Evolutionary conservation across 2,329 filamentous ascomycete species (phyloP).

Genomic region (Bipolaris sorokiniana): DNA sequence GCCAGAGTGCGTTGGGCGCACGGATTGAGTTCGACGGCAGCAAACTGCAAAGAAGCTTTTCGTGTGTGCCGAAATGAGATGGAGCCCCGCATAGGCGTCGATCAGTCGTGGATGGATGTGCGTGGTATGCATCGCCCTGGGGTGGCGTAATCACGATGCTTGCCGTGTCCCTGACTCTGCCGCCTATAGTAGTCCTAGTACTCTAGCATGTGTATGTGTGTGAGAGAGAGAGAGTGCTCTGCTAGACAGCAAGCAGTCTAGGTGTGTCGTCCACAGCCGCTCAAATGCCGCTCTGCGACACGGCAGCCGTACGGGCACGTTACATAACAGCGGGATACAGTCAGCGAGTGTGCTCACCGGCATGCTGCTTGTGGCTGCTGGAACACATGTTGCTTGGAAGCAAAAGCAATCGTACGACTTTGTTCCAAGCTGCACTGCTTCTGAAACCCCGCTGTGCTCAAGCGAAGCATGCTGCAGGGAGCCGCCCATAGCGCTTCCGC

Average conservation of each 20-base stretch:
- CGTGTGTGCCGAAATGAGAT: constrained; percentile 14
- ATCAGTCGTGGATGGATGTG: constrained; percentile 10
- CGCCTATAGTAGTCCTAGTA: too few relatives aligned
- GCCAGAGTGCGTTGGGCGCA: constrained; percentile 4
- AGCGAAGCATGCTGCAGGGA: constrained; percentile 17
- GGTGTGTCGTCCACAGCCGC: too few relatives aligned
- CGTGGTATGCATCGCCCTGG: constrained; percentile 2
- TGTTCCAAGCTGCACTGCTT: constrained; percentile 6
- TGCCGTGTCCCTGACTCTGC: not conserved
- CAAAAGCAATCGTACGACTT: constrained; percentile 14
- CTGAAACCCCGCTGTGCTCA: constrained; percentile 16
- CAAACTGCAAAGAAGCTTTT: constrained; percentile 20
- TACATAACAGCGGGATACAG: not conserved
- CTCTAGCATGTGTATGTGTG: too few relatives aligned
- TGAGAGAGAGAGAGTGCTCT: too few relatives aligned
- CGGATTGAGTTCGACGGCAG: constrained; percentile 14
- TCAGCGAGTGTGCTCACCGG: not conserved
- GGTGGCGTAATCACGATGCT: constrained; percentile 7
- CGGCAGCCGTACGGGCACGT: too few relatives aligned
- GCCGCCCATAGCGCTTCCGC: constrained; percentile 14
- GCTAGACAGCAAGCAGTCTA: too few relatives aligned
- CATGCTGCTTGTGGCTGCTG: not conserved
- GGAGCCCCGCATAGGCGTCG: constrained; percentile 14
- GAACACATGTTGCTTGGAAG: constrained; percentile 6
- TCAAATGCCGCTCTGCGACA: too few relatives aligned